Evolutionary conservation across 208 protist genomes (phyloP).

Genomic region (Balamuthia mandrillaris): DNA sequence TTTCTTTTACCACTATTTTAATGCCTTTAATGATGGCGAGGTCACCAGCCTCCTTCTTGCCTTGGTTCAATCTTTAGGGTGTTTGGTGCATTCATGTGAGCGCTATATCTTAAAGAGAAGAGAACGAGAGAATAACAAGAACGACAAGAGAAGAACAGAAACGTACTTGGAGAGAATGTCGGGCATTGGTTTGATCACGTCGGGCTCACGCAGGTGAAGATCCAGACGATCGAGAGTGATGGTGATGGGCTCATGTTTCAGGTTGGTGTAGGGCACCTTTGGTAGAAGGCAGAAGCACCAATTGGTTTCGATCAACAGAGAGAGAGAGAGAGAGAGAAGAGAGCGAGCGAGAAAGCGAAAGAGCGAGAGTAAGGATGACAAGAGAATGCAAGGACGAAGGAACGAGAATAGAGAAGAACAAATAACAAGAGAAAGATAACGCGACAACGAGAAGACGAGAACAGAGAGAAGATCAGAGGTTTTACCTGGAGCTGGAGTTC

Average conservation of each 20-base stretch:
- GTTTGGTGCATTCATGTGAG: background rate
- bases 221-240: background rate
- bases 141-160: background rate
- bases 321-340: background rate
- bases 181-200: background rate
- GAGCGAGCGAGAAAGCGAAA: background rate
- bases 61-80: background rate
- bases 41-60: background rate
- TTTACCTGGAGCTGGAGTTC: background rate
- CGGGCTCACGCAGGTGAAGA: constrained; percentile 1
- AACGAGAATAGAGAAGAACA: too few relatives aligned
- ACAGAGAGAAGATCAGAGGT: background rate
- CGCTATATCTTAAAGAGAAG: background rate
- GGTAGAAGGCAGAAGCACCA: background rate
- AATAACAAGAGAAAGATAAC: background rate
- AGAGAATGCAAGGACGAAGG: too few relatives aligned
- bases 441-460: background rate
- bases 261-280: constrained; percentile 6
- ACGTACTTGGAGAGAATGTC: background rate
- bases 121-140: background rate
- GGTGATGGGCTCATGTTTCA: background rate
- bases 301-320: background rate
- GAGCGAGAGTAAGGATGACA: background rate
- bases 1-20: background rate
- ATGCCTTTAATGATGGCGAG: background rate